These are phyloP conservation scores for Xylaria sp. DNA, from an alignment of 2,329 filamentous ascomycete genomes.

Conservation along the genomic window DNA sequence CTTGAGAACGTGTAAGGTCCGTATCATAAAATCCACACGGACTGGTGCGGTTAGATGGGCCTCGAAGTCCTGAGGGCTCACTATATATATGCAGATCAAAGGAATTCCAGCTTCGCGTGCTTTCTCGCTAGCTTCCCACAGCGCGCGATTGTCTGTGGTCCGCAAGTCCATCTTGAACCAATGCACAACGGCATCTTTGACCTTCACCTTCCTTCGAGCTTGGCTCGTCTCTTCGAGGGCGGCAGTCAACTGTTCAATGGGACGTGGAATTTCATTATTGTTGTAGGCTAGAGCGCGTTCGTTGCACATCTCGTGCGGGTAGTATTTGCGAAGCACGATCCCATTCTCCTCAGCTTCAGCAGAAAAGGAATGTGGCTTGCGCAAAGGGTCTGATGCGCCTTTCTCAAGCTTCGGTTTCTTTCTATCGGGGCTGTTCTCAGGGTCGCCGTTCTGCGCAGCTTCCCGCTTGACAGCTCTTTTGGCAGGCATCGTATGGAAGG, in stretches of 20 bases:
- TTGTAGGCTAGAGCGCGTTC: constrained; percentile 79
- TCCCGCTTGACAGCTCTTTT: constrained; percentile 46
- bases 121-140: constrained; percentile 72
- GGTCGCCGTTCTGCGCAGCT: constrained; percentile 34
- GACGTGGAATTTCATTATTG: constrained; percentile 73
- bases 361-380: constrained; percentile 59
- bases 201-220: constrained; percentile 61
- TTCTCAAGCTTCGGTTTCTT: constrained; percentile 46
- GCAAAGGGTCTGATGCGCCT: constrained; percentile 47
- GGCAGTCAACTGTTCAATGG: constrained; percentile 73
- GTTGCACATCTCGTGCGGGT: constrained; percentile 87
- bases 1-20: constrained; percentile 73
- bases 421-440: constrained; percentile 35
- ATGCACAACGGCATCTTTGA: constrained; percentile 76
- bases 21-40: constrained; percentile 82
- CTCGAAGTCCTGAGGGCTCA: constrained; percentile 85
- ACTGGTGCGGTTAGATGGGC: constrained; percentile 79
- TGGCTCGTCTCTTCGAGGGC: constrained; percentile 70
- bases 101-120: constrained; percentile 76
- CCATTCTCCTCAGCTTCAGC: constrained; percentile 62
- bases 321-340: constrained; percentile 78
- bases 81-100: constrained; percentile 78
- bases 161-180: constrained; percentile 92
- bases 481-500: constrained; percentile 42
- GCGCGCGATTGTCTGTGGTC: constrained; percentile 75